A percentile compares a stretch with the other conserved stretches of the same genome.
phyloP scores from a whole-genome alignment of 768 basidiomycete species.

The Xerocomellus amylosporus region DNA sequence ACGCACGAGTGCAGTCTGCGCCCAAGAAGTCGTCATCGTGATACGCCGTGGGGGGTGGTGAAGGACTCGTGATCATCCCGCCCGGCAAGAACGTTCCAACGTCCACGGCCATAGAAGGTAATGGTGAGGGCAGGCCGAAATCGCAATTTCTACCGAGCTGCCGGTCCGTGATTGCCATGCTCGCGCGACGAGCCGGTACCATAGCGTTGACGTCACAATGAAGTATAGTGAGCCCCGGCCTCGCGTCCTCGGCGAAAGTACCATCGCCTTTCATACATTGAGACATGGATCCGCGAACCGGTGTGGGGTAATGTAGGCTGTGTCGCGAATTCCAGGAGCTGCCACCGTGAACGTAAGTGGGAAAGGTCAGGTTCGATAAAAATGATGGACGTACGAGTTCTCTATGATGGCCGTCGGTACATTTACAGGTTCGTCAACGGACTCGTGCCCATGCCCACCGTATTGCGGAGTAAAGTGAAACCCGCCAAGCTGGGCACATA shows the following conservation, averaged over 20 bases:
- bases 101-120: conserved; percentile 16
- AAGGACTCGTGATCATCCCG: conserved; percentile 18
- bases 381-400: conserved; percentile 22
- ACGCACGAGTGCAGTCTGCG: conserved; percentile 15
- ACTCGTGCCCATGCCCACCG: conserved; percentile 10
- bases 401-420: conserved; percentile 28
- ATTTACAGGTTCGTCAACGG: conserved; percentile 22
- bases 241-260: conserved; percentile 26
- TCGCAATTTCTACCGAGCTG: conserved; percentile 9
- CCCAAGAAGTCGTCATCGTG: conserved; percentile 21
- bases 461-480: conserved; percentile 26
- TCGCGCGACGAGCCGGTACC: conserved; percentile 15
- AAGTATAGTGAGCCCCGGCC: conserved; percentile 13
- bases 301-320: conserved; percentile 27
- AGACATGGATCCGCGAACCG: conserved; percentile 20
- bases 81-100: conserved; percentile 10
- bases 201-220: conserved; percentile 24
- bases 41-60: conserved; percentile 23
- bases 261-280: conserved; percentile 9
- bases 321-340: conserved; percentile 25
- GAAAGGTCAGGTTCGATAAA: conserved; percentile 7
- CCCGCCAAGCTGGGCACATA: conserved; percentile 23
- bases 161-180: conserved; percentile 11
- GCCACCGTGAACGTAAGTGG: conserved; percentile 26
- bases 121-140: conserved; percentile 9